phyloP scores from a whole-genome alignment of 805 yeast species.

The Kodamaea kaohsiungensis region DNA sequence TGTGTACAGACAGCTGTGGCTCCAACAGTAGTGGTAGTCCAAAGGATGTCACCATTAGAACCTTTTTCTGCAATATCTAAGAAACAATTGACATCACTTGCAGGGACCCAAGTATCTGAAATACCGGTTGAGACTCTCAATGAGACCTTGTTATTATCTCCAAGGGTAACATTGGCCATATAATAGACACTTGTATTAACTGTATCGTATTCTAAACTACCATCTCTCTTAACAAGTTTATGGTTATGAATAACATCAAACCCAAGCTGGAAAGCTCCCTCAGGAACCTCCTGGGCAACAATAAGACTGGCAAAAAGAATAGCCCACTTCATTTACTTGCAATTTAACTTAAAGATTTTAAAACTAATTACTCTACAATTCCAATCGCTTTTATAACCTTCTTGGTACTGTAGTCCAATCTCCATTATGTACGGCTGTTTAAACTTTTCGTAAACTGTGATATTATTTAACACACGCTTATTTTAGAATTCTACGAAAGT shows the following conservation, averaged over 20 bases:
- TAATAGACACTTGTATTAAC: neutral
- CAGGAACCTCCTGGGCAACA: neutral
- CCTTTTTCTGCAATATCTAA: neutral
- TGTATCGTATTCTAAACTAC: neutral
- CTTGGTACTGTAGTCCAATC: no score
- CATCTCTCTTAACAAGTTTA: neutral
- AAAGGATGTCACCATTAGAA: neutral
- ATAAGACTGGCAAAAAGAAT: neutral
- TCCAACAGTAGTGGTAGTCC: constrained; percentile 20
- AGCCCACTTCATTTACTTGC: neutral
- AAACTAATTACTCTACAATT: neutral
- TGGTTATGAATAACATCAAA: neutral
- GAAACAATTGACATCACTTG: constrained; percentile 25
- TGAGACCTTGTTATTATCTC: neutral
- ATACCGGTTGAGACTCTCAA: constrained; percentile 70
- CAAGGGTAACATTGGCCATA: neutral
- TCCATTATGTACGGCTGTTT: no score
- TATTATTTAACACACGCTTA: no score
- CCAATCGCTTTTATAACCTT: neutral
- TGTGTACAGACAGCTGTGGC: constrained; percentile 3
- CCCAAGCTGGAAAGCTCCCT: neutral
- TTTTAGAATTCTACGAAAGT: no score
- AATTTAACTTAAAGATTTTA: no score
- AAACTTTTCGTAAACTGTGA: no score
- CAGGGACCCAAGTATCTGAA: constrained; percentile 64